Evolutionary conservation across 768 basidiomycete genomes (phyloP).

Genomic region (Tephrocybe sp.): DNA sequence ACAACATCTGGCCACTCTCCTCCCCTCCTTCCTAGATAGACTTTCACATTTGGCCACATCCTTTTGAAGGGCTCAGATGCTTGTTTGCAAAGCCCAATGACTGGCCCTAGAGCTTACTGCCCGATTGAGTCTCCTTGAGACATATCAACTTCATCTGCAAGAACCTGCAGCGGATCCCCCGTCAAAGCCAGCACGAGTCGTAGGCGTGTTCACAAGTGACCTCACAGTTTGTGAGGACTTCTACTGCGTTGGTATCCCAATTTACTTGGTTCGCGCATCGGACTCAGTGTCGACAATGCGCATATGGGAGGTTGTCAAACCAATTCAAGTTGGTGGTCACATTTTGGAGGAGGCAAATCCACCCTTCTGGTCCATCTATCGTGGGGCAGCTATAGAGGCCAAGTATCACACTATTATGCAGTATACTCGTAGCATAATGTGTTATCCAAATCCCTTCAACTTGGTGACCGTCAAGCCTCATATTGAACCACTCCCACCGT

Average conservation of each 20-base stretch:
- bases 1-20: not conserved
- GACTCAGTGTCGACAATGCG: not conserved
- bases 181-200: not conserved
- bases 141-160: not conserved
- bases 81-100: not conserved
- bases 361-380: no score
- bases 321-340: not conserved
- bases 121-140: not conserved
- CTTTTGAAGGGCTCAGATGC: not conserved
- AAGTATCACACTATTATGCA: no score
- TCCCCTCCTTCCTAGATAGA: not conserved
- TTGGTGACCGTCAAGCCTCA: no score
- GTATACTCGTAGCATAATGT: no score
- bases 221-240: conserved; percentile 2
- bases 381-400: not conserved
- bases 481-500: no score
- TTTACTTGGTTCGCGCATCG: conserved; percentile 2
- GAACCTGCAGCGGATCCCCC: not conserved
- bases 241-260: not conserved
- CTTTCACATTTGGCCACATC: not conserved
- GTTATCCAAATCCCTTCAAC: no score
- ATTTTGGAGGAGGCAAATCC: no score
- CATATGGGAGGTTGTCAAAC: not conserved
- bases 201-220: not conserved
- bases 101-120: not conserved